Evolutionary conservation across 441 rosid species (phyloP).

Genomic region (Erysimum cheiri): DNA sequence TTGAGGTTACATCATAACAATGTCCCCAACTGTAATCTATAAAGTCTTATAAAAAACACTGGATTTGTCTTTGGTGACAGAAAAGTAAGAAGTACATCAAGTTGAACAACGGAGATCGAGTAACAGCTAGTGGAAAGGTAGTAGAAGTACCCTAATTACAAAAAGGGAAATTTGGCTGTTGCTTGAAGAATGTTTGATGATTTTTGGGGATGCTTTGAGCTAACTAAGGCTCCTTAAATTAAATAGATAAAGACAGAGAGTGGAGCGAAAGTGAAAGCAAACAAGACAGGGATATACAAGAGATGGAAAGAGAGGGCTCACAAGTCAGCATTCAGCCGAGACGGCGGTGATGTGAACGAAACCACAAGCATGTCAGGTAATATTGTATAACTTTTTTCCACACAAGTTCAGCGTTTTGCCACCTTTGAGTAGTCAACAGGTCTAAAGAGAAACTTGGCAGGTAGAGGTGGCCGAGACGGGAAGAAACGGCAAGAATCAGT

Average conservation of each 20-base stretch:
- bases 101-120: slow-evolving; percentile 92
- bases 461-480: slow-evolving; percentile 49
- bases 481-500: slow-evolving; percentile 50
- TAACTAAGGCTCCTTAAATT: slow-evolving; percentile 29
- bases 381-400: slow-evolving; percentile 30
- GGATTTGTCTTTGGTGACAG: slow-evolving; percentile 54
- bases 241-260: slow-evolving; percentile 85
- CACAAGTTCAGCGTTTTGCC: slow-evolving; percentile 2
- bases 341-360: slow-evolving; percentile 51
- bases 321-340: slow-evolving; percentile 56
- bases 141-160: not conserved
- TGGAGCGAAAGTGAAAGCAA: slow-evolving; percentile 78
- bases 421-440: not conserved
- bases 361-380: slow-evolving; percentile 59
- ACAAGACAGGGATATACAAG: slow-evolving; percentile 86
- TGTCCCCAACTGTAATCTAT: slow-evolving; percentile 7
- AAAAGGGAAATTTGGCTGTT: not conserved
- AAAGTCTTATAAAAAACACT: not conserved
- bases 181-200: slow-evolving; percentile 15
- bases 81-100: slow-evolving; percentile 93
- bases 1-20: slow-evolving; percentile 19
- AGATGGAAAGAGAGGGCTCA: slow-evolving; percentile 85
- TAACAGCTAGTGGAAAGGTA: slow-evolving; percentile 99
- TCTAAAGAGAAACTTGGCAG: slow-evolving; percentile 28
- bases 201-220: not conserved